These are phyloP conservation scores for Stagonosporopsis tanaceti DNA, from an alignment of 2,329 filamentous ascomycete genomes.

Conservation along the genomic window DNA sequence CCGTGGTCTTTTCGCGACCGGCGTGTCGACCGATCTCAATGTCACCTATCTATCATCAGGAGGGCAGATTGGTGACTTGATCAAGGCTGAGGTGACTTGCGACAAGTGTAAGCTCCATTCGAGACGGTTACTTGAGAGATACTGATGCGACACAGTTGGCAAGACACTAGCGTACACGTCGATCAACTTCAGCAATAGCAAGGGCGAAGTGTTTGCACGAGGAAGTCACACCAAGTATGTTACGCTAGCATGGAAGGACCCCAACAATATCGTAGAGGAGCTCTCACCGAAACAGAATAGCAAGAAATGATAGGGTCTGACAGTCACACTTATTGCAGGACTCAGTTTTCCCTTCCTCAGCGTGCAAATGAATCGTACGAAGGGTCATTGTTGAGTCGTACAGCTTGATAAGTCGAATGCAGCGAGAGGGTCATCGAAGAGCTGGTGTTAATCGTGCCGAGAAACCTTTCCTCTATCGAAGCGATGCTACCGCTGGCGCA, in stretches of 20 bases:
- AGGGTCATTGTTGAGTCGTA: neutral
- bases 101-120: constrained; percentile 64
- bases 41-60: constrained; percentile 72
- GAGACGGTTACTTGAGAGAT: neutral
- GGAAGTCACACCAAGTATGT: constrained; percentile 75
- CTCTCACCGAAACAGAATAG: constrained; percentile 53
- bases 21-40: constrained; percentile 72
- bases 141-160: constrained; percentile 57
- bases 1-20: constrained; percentile 69
- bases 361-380: neutral
- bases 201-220: constrained; percentile 67
- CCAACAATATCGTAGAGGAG: constrained; percentile 67
- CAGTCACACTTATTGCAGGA: neutral
- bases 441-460: too few relatives aligned
- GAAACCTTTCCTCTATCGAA: neutral
- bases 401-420: neutral
- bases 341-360: neutral
- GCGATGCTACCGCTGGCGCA: neutral
- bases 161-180: constrained; percentile 71
- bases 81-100: constrained; percentile 68
- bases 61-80: constrained; percentile 67
- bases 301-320: constrained; percentile 25
- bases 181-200: constrained; percentile 67
- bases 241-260: constrained; percentile 67
- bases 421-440: too few relatives aligned